Conservation (phyloP, 192 early-diverging fungal species). For the Glomus cerebriforme region DNA sequence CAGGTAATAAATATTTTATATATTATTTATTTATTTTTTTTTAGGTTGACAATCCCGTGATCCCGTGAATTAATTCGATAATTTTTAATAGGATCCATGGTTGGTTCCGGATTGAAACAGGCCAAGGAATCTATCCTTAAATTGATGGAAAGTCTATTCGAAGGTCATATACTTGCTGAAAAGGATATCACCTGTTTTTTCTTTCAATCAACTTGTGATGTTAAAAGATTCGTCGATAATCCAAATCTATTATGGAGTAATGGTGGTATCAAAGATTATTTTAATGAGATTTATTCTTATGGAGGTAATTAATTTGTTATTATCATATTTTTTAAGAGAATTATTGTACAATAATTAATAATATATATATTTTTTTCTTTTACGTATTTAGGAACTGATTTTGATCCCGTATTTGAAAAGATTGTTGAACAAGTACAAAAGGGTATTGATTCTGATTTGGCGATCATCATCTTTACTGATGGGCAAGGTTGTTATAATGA, state of each 20-base stretch:
- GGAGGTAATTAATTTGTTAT: conserved; percentile 41
- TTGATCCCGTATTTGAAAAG: conserved; percentile 36
- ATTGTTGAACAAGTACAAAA: conserved; percentile 24
- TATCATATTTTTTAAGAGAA: neutral
- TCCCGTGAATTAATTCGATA: neutral
- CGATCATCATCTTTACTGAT: conserved; percentile 48
- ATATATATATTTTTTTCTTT: neutral
- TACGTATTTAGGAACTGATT: conserved; percentile 37
- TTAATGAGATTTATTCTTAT: conserved; percentile 25
- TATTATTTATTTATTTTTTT: neutral
- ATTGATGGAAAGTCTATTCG: conserved; percentile 37
- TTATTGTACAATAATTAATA: neutral
- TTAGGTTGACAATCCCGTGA: neutral
- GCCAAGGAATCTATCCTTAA: conserved; percentile 41
- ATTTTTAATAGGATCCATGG: conserved; percentile 40
- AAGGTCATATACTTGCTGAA: conserved; percentile 9
- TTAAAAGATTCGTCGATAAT: conserved; percentile 28
- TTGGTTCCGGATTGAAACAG: conserved; percentile 38
- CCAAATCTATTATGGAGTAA: conserved; percentile 28
- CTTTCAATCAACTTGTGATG: conserved; percentile 31
- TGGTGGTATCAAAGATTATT: conserved; percentile 25
- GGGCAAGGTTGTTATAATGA: conserved; percentile 28
- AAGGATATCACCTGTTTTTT: conserved; percentile 38
- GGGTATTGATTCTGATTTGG: conserved; percentile 30
- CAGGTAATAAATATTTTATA: neutral